Evolutionary conservation across 2,329 filamentous ascomycete genomes (phyloP).

Genomic region (Pezizomycotina sp.): DNA sequence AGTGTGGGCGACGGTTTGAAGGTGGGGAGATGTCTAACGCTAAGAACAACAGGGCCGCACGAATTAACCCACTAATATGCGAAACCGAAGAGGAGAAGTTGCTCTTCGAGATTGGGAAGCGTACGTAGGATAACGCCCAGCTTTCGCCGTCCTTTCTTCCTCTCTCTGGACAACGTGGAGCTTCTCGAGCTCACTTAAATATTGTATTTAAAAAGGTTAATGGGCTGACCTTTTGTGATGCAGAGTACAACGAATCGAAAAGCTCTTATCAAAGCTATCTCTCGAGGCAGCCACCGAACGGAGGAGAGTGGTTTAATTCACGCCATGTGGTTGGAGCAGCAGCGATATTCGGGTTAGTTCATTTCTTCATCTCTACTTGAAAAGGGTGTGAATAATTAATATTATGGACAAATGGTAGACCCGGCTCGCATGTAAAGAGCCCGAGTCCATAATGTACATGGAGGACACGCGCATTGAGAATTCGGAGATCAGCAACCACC

Average conservation of each 20-base stretch:
- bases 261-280: slow-evolving; percentile 42
- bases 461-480: slow-evolving; percentile 3
- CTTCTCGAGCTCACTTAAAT: no score
- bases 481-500: slow-evolving; percentile 39
- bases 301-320: slow-evolving; percentile 57
- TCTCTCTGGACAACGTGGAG: neutral
- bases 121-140: no score
- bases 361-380: slow-evolving; percentile 1
- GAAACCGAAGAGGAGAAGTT: slow-evolving; percentile 49
- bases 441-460: slow-evolving; percentile 40
- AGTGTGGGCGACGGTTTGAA: no score
- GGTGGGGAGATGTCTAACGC: neutral
- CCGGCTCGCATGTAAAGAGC: slow-evolving; percentile 17
- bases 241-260: slow-evolving; percentile 45
- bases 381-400: slow-evolving; percentile 2
- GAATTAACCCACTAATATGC: slow-evolving; percentile 43
- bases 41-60: slow-evolving; percentile 36
- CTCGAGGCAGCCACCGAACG: slow-evolving; percentile 50
- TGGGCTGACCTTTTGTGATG: no score
- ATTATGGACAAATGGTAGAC: slow-evolving; percentile 12
- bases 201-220: no score
- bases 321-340: slow-evolving; percentile 53
- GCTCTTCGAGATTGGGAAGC: slow-evolving; percentile 46
- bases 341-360: slow-evolving; percentile 41
- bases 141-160: neutral